Conservation (phyloP, 495 filamentous ascomycete species). For the Elasticomyces elasticus region DNA sequence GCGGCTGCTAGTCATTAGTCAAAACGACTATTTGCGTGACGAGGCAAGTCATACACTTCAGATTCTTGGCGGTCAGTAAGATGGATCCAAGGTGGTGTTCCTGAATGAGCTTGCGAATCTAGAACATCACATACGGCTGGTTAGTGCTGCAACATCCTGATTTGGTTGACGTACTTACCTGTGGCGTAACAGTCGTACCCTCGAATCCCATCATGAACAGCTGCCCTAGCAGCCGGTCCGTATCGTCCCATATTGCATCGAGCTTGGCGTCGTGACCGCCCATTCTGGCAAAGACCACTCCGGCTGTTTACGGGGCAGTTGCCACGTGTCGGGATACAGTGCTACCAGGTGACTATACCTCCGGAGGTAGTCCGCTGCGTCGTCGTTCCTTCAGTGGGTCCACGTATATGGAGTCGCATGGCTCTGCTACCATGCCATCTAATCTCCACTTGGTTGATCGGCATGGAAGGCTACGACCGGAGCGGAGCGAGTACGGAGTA, state of each 20-base stretch:
- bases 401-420: background rate
- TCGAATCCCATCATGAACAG: conserved; percentile 95
- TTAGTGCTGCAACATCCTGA: background rate
- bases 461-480: background rate
- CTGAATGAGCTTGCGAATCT: conserved; percentile 75
- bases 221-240: conserved; percentile 67
- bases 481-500: background rate
- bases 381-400: background rate
- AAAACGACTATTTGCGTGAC: background rate
- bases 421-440: conserved; percentile 1
- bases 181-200: conserved; percentile 64
- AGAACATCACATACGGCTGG: conserved; percentile 33
- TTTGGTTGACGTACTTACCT: background rate
- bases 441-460: background rate
- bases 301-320: background rate
- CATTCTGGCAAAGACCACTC: conserved; percentile 6
- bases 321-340: background rate
- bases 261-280: conserved; percentile 38
- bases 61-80: conserved; percentile 78
- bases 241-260: conserved; percentile 62
- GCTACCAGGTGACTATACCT: background rate
- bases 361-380: background rate
- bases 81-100: conserved; percentile 78
- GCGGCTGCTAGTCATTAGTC: conserved; percentile 47
- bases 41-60: conserved; percentile 55